phyloP scores from a whole-genome alignment of 257 asterid genomes.

The Handroanthus guayacan region DNA sequence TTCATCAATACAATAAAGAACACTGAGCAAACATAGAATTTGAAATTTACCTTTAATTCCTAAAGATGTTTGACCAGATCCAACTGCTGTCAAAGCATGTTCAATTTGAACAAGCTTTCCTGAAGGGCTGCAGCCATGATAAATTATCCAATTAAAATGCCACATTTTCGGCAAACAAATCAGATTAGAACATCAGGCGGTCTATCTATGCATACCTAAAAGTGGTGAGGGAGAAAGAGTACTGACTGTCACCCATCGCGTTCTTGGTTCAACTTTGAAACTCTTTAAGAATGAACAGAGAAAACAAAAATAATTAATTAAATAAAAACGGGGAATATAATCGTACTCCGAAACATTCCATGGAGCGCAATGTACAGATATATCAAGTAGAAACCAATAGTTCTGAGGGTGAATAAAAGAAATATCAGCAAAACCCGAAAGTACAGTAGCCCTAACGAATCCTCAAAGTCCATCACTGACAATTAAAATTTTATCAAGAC shows the following conservation, averaged over 20 bases:
- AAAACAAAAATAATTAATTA: neutral
- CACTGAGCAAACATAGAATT: neutral
- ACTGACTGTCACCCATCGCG: conserved; percentile 97
- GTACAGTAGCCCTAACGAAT: conserved; percentile 23
- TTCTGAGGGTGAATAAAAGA: neutral
- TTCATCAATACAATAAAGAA: neutral
- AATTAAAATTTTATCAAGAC: neutral
- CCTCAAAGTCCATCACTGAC: neutral
- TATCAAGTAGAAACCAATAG: neutral
- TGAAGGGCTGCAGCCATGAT: conserved; percentile 70
- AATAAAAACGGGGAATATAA: neutral
- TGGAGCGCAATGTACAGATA: neutral
- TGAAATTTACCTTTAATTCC: conserved; percentile 84
- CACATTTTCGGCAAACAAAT: conserved; percentile 4
- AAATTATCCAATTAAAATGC: conserved; percentile 15
- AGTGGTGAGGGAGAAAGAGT: conserved; percentile 98
- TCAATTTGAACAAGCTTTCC: conserved; percentile 99
- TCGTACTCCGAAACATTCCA: neutral
- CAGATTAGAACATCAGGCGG: neutral
- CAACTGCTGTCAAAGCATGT: conserved; percentile 98
- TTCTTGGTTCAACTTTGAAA: conserved; percentile 31
- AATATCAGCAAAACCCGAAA: neutral
- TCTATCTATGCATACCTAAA: conserved; percentile 68
- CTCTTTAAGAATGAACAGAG: conserved; percentile 25
- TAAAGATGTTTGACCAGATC: conserved; percentile 97